Evolutionary conservation across 805 yeast genomes (phyloP).

Genomic region (Candida railenensis): DNA sequence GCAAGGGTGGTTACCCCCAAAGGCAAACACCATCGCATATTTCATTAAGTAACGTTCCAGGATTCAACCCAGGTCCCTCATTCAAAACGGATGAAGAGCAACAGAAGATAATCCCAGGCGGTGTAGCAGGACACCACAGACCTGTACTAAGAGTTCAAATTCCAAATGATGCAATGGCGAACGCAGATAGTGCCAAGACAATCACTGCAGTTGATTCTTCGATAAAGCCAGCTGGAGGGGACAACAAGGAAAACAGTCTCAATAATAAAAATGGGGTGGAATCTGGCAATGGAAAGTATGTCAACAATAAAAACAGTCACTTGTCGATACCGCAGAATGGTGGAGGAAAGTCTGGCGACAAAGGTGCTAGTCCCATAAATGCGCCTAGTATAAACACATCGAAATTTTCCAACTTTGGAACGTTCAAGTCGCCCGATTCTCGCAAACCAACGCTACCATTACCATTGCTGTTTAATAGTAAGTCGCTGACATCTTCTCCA

Average conservation of each 20-base stretch:
- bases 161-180: conserved; percentile 47
- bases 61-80: conserved; percentile 12
- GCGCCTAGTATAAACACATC: conserved; percentile 14
- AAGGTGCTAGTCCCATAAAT: neutral
- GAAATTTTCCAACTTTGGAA: conserved; percentile 15
- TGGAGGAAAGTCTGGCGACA: neutral
- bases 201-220: conserved; percentile 40
- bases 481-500: conserved; percentile 42
- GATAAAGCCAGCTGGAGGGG: neutral
- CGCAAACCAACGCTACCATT: conserved; percentile 29
- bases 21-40: conserved; percentile 17
- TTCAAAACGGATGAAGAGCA: neutral
- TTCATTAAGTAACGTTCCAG: conserved; percentile 16
- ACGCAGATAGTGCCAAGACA: conserved; percentile 41
- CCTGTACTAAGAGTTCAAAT: conserved; percentile 66
- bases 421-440: conserved; percentile 30
- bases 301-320: neutral
- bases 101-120: conserved; percentile 1
- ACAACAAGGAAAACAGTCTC: conserved; percentile 2
- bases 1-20: neutral
- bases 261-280: conserved; percentile 3
- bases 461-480: conserved; percentile 33
- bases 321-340: neutral
- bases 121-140: conserved; percentile 29
- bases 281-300: neutral